These are phyloP conservation scores for Torulaspora globosa DNA, from an alignment of 1,139 yeast genomes.

Conservation along the genomic window DNA sequence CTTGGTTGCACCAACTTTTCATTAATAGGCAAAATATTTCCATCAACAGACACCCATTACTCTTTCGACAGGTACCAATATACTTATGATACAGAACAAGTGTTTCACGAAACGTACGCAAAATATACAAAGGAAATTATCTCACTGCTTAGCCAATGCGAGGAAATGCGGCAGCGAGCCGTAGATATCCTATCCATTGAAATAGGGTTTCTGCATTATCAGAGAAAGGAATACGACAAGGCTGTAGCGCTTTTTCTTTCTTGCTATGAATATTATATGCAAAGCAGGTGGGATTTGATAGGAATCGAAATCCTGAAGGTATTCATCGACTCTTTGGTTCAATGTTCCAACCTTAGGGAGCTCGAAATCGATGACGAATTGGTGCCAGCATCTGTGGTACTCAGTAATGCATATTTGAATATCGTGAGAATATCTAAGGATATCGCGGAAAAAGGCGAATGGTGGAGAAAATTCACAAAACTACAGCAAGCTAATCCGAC, in stretches of 20 bases:
- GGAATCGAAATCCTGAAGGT: conserved; percentile 62
- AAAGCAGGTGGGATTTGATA: conserved; percentile 70
- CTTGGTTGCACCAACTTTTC: conserved; percentile 18
- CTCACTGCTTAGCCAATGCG: conserved; percentile 20
- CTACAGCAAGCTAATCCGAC: conserved; percentile 18
- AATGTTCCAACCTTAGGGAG: conserved; percentile 22
- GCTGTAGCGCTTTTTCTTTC: conserved; percentile 62
- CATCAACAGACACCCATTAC: conserved; percentile 8
- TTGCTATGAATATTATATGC: conserved; percentile 62
- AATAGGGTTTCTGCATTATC: conserved; percentile 66
- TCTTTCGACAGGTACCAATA: conserved; percentile 23
- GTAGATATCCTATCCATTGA: conserved; percentile 78
- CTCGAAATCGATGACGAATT: conserved; percentile 30
- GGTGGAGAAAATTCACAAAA: conserved; percentile 32
- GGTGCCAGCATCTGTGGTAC: conserved; percentile 27
- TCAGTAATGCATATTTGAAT: conserved; percentile 33
- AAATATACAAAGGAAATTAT: conserved; percentile 27
- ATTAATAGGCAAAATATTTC: conserved; percentile 19
- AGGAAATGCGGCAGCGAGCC: conserved; percentile 46
- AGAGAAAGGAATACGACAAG: conserved; percentile 51
- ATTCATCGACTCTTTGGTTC: conserved; percentile 63
- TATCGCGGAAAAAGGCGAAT: conserved; percentile 19
- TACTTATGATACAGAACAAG: conserved; percentile 31
- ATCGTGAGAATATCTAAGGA: conserved; percentile 24
- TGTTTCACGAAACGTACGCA: conserved; percentile 35